Percentiles rank a stretch among this genome's conserved stretches.
phyloP scores from a whole-genome alignment of 2,329 filamentous ascomycete genomes.

The Plectosphaerella cucumerina region DNA sequence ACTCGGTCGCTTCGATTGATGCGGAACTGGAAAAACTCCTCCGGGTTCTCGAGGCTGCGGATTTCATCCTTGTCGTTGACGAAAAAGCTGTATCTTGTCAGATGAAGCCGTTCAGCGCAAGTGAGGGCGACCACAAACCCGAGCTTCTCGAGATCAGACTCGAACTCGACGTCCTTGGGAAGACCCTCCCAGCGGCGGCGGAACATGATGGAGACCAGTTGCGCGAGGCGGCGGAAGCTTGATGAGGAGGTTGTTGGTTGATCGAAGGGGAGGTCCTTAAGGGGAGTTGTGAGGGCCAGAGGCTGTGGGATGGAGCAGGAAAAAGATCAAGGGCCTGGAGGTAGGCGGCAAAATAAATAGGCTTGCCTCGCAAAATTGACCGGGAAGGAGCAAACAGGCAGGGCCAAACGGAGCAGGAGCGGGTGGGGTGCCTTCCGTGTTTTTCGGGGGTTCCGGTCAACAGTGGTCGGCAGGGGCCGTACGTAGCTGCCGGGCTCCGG shows the following conservation, averaged over 20 bases:
- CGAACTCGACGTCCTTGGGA: conserved; percentile 65
- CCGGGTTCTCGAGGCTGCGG: conserved; percentile 62
- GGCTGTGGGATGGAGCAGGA: neutral
- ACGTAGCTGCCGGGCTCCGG: no score
- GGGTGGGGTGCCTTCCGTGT: no score
- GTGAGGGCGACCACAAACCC: conserved; percentile 50
- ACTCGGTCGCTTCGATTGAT: conserved; percentile 69
- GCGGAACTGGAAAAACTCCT: conserved; percentile 71
- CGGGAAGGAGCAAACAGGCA: no score
- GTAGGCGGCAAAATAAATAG: neutral
- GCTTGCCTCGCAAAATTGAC: no score
- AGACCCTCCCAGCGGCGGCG: conserved; percentile 64
- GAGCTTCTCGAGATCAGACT: conserved; percentile 61
- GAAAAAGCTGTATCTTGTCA: conserved; percentile 58
- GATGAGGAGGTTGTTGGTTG: neutral
- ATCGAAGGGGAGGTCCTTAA: neutral
- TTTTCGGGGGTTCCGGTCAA: no score
- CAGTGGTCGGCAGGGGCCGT: no score
- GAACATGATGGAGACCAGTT: conserved; percentile 59
- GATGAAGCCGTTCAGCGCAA: neutral
- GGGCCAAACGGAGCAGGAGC: no score
- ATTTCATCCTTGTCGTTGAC: conserved; percentile 73
- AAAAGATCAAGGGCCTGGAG: neutral
- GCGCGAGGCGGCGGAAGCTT: neutral
- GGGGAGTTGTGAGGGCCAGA: neutral